Evolutionary conservation across 2,329 filamentous ascomycete genomes (phyloP).

Genomic region (Chalara sp.): DNA sequence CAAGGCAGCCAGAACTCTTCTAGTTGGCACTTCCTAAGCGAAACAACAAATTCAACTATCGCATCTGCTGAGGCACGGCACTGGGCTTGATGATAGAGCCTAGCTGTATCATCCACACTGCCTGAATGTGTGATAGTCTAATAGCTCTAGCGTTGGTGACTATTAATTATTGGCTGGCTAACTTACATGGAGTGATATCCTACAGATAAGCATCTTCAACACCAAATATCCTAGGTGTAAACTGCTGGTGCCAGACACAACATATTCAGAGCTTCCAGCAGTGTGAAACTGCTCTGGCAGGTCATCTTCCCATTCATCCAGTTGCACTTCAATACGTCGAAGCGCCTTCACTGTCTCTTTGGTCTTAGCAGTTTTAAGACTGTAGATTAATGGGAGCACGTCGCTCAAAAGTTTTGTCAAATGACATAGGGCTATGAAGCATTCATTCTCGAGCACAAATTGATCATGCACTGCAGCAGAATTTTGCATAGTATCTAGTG

Average conservation of each 20-base stretch:
- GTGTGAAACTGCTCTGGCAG: constrained; percentile 1
- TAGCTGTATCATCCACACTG: too few relatives aligned
- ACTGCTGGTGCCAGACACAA: constrained; percentile 12
- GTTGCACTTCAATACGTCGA: constrained; percentile 8
- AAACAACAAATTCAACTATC: constrained; percentile 19
- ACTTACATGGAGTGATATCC: constrained; percentile 14
- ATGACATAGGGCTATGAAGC: constrained; percentile 15
- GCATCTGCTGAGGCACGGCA: constrained; percentile 19
- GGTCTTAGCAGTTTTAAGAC: constrained; percentile 1
- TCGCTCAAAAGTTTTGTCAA: constrained; percentile 16
- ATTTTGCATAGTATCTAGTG: constrained; percentile 9
- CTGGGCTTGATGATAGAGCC: constrained; percentile 9
- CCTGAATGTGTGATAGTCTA: too few relatives aligned
- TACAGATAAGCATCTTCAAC: constrained; percentile 14
- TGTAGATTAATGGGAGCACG: constrained; percentile 14
- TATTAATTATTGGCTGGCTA: not conserved
- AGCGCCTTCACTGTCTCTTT: constrained; percentile 7
- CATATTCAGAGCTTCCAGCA: not conserved
- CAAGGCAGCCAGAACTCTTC: constrained; percentile 26
- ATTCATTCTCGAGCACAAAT: not conserved
- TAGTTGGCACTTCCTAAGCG: constrained; percentile 16
- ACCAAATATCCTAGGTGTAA: constrained; percentile 10
- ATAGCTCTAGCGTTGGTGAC: not conserved
- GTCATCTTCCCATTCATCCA: constrained; percentile 17
- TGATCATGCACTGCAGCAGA: not conserved